Base-by-base conservation (phyloP, 108 stramenopile genomes). In the Nannochloropsis granulata region DNA sequence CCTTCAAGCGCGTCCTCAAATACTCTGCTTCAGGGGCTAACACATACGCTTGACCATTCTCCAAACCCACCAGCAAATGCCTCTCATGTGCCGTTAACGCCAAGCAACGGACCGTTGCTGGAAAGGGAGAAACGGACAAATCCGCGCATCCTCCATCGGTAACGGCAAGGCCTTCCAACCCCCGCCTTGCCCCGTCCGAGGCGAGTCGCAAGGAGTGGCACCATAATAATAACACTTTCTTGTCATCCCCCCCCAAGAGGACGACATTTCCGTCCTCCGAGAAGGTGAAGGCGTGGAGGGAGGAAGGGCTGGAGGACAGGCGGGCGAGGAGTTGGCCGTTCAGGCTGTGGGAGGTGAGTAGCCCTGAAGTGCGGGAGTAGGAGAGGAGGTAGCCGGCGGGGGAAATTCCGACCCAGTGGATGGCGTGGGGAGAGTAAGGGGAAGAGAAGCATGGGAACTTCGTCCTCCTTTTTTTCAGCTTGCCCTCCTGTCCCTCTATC, bases 221-320 rank as follows among this genome's bases (percentile, higher is more conserved):
- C 45, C 45, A 46, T 13, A 46, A 16, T 16, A 46, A 14, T 13
- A 14, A 16, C 45, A 46, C 14, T 46, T 16, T 13, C 16, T 16
- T 13, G 45, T 13, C 16, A 13, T 46, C 45, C 14, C 14, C 0
- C 14, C 45, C 45, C 0, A 46, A 13, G 0, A 46, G 13, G 14
- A 46, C 14, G 45, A 46, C 45, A 13, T 46, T 13, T 16, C 45
- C 45, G 45, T 46, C 45, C 14, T 46, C 14, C 14, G 45, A 46
- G 45, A 46, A 46, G 16, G 14, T 14, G 16, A 46, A 46, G 45
- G 45, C 45, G 16, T 16, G 13, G 0, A 46, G 0, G 0, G 14
- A 13, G 0, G 45, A 0, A 78, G 94, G 95, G 82, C 95, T n/a
- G n/a, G n/a, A 46, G 45, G 45, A 13, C 45, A 46, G 45, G 14